phyloP scores from a whole-genome alignment of 2,329 filamentous ascomycete genomes.

The Colletotrichum liaoningense region DNA sequence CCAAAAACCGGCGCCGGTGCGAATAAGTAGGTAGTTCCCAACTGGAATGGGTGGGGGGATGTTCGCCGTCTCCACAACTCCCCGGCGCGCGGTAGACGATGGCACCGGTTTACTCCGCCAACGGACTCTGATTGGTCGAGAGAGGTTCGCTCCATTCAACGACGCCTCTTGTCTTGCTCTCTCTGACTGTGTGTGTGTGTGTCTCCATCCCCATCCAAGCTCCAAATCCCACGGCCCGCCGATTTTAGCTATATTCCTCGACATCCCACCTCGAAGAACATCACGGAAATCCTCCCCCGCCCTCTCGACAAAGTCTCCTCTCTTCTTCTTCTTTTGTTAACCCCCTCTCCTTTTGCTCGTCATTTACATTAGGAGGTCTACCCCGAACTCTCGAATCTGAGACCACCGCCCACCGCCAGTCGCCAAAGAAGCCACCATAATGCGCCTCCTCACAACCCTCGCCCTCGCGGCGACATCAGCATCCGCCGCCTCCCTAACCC shows the following conservation, averaged over 20 bases:
- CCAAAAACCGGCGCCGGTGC: not conserved
- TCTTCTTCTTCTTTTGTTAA: not conserved
- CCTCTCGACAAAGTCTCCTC: not conserved
- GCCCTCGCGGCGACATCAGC: constrained; percentile 49
- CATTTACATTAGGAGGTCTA: not conserved
- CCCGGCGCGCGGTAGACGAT: constrained; percentile 24
- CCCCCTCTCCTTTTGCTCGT: not conserved
- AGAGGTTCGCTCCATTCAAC: not conserved
- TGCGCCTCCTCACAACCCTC: constrained; percentile 49
- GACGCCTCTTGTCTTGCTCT: not conserved
- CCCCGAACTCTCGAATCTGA: not conserved
- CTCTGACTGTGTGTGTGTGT: not conserved
- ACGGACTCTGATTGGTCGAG: constrained; percentile 22
- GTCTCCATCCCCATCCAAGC: constrained; percentile 3
- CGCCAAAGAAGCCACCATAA: constrained; percentile 39
- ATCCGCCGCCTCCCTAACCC: constrained; percentile 55
- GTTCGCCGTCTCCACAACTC: not conserved
- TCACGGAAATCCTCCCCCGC: not conserved
- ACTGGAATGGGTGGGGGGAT: constrained; percentile 12
- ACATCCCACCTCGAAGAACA: not conserved
- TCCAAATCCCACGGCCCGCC: not conserved
- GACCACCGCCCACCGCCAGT: constrained; percentile 17
- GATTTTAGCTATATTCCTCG: not conserved
- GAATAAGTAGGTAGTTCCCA: not conserved
- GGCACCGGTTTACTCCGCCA: constrained; percentile 16